Evolutionary conservation across 495 filamentous ascomycete species (phyloP).

Genomic region (Aspergillus funiculosus): DNA sequence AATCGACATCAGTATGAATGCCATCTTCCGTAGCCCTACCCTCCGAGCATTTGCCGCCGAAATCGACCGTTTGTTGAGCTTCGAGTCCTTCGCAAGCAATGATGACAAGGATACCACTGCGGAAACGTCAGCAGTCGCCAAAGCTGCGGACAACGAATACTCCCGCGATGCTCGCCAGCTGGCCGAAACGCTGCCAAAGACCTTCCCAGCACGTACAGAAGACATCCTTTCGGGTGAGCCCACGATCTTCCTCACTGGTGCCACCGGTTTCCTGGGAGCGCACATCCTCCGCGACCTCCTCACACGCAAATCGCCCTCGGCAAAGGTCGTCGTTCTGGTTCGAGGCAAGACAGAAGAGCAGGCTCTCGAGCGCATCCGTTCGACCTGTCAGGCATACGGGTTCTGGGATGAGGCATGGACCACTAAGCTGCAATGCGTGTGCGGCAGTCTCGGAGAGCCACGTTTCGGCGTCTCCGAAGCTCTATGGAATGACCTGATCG

Average conservation of each 20-base stretch:
- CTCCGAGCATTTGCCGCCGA: conserved; percentile 67
- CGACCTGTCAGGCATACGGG: conserved; percentile 56
- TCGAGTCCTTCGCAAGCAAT: conserved; percentile 30
- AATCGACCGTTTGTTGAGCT: conserved; percentile 58
- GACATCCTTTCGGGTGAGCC: conserved; percentile 29
- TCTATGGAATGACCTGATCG: conserved; percentile 56
- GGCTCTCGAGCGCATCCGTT: conserved; percentile 46
- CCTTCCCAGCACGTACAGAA: conserved; percentile 26
- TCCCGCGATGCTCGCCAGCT: conserved; percentile 61
- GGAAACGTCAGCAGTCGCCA: conserved; percentile 21
- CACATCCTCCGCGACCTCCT: conserved; percentile 75
- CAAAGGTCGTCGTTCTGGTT: conserved; percentile 73
- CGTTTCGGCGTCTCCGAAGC: conserved; percentile 61
- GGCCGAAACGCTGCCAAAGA: conserved; percentile 41
- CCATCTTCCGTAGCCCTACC: conserved; percentile 71
- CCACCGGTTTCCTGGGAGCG: conserved; percentile 85
- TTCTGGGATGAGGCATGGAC: conserved; percentile 73
- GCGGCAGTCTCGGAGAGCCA: conserved; percentile 67
- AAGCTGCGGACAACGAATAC: conserved; percentile 52
- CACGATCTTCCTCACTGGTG: conserved; percentile 81
- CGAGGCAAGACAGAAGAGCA: conserved; percentile 54
- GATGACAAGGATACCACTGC: conserved; percentile 25
- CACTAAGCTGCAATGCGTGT: conserved; percentile 54
- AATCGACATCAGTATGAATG: conserved; percentile 66
- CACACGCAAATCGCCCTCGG: conserved; percentile 45